Base-by-base conservation (phyloP, 257 asterid genomes). In the Datura wrightii region DNA sequence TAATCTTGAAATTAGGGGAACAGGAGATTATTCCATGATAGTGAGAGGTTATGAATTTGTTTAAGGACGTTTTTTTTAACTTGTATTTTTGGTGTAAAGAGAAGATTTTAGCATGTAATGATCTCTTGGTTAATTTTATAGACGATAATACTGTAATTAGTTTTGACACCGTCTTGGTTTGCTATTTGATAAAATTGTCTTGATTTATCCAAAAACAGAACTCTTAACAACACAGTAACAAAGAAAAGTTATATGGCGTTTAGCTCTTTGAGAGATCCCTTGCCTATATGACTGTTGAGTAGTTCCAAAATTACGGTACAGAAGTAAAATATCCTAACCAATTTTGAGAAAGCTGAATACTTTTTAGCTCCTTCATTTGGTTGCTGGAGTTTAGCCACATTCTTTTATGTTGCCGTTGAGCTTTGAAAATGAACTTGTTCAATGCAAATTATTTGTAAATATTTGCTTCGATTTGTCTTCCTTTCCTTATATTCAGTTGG, bases 401-500 rank as follows among this genome's bases (percentile, higher is more conserved):
- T 9, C 37, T 59, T 59, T 59, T n/a, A 7, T 59, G 37, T 19
- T 59, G 36, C 67, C 19, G 67, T 59, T 19, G 37, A 59, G 14
- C 37, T 59, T 59, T n/a, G 67, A 59, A 59, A 59, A 59, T 59
- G 67, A 59, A 59, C 37, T 59, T 59, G 67, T 59, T 19, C 37
- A 6, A n/a, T n/a, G 67, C 36, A 59, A 59, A 9, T 59, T n/a
- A 59, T 59, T 59, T 59, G 37, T 37, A 59, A 9, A n/a, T 8
- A 59, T 59, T 59, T 59, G 37, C 67, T 59, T 59, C 37, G 34
- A 59, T 59, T 59, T 59, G 67, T 59, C 67, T 19, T 59, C 67
- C 36, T n/a, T 7, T 37, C 36, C 67, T 3, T 19, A 19, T 24
- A 59, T 59, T 59, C 67, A 59, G 67, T 37, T n/a, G 67, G 36